phyloP scores from a whole-genome alignment of 2,329 filamentous ascomycete genomes.

The Botrytis aclada region DNA sequence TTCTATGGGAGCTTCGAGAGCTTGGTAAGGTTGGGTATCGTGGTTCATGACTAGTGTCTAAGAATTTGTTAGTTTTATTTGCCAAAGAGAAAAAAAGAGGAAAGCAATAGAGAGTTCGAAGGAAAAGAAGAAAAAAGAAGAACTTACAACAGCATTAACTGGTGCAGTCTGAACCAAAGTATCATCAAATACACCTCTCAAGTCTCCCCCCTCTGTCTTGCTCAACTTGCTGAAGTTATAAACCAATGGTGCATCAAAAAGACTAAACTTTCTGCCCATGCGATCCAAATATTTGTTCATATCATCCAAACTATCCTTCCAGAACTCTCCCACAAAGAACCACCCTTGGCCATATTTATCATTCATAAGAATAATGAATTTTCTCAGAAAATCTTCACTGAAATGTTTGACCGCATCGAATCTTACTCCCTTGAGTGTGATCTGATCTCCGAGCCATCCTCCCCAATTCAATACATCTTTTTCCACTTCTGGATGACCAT shows the following conservation, averaged over 20 bases:
- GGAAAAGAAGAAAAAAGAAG: neutral
- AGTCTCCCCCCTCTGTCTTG: slow-evolving; percentile 53
- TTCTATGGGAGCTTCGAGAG: slow-evolving; percentile 59
- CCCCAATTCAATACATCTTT: slow-evolving; percentile 66
- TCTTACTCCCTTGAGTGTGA: slow-evolving; percentile 63
- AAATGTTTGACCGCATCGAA: slow-evolving; percentile 74
- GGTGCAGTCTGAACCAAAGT: slow-evolving; percentile 55
- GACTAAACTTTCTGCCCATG: slow-evolving; percentile 55
- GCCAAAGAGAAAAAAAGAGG: too few relatives aligned
- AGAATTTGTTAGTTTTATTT: neutral
- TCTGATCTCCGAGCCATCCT: slow-evolving; percentile 59
- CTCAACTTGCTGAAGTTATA: slow-evolving; percentile 64
- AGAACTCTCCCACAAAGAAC: slow-evolving; percentile 69
- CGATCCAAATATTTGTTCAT: slow-evolving; percentile 56
- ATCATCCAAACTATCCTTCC: slow-evolving; percentile 55
- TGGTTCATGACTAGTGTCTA: slow-evolving; percentile 69
- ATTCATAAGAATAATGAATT: slow-evolving; percentile 60
- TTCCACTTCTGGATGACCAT: slow-evolving; percentile 59
- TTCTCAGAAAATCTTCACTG: slow-evolving; percentile 61
- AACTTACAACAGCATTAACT: slow-evolving; percentile 54
- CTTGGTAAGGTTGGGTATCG: slow-evolving; percentile 65
- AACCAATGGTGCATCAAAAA: slow-evolving; percentile 68
- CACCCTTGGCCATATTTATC: slow-evolving; percentile 49
- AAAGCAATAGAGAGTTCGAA: neutral
- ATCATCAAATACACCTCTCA: slow-evolving; percentile 60